Percentiles rank a stretch among this genome's conserved stretches.
These are phyloP conservation scores for Trichophyton schoenleinii DNA, from an alignment of 2,329 filamentous ascomycete genomes.

Conservation along the genomic window DNA sequence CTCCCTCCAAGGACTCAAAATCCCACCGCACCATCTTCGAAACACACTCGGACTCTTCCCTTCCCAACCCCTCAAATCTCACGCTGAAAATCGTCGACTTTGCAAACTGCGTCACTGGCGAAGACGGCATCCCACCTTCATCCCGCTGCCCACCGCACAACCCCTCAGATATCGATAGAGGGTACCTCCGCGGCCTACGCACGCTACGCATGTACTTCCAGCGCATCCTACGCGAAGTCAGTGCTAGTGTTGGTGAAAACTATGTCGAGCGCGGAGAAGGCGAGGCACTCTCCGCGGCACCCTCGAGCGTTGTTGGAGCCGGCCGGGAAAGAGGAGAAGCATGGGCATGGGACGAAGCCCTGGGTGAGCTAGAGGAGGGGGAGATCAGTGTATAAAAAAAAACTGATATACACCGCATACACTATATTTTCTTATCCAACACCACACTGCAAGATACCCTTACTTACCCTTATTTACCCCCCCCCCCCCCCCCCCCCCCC, in stretches of 20 bases:
- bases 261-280: conserved; percentile 34
- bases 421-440: background rate
- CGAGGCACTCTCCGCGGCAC: conserved; percentile 28
- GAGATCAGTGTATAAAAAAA: conserved; percentile 28
- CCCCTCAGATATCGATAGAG: conserved; percentile 68
- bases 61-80: conserved; percentile 29
- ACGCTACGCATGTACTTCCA: conserved; percentile 74
- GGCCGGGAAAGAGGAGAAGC: conserved; percentile 21
- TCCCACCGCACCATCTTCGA: conserved; percentile 7
- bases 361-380: conserved; percentile 32
- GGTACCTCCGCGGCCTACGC: conserved; percentile 74
- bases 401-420: background rate
- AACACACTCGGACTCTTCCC: conserved; percentile 15
- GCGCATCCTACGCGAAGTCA: conserved; percentile 69
- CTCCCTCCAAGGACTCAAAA: conserved; percentile 15
- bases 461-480: too few relatives aligned
- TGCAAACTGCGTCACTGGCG: conserved; percentile 87
- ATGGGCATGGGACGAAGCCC: conserved; percentile 30
- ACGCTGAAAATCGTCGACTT: conserved; percentile 98
- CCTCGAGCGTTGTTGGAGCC: conserved; percentile 17
- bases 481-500: too few relatives aligned
- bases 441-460: background rate
- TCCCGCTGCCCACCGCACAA: conserved; percentile 66
- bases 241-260: conserved; percentile 25
- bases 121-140: conserved; percentile 51